A percentile compares a stretch with the other conserved stretches of the same genome.
Evolutionary conservation across 352 stramenopile genomes (phyloP).

Genomic region (Peronospora farinosa): DNA sequence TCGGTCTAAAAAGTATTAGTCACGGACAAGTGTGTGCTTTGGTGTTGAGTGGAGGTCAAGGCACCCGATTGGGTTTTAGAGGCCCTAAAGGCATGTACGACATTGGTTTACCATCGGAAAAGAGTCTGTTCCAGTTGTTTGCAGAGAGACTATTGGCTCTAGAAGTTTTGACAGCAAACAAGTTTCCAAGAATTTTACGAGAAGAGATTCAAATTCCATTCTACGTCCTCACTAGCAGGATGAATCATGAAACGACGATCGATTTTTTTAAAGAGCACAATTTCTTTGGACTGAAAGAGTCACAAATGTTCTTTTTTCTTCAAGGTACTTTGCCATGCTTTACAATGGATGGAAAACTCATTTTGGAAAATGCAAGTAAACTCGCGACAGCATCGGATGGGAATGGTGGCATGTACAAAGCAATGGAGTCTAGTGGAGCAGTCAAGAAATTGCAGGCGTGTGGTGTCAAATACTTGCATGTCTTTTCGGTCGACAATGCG

Average conservation of each 20-base stretch:
- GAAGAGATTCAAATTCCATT: conserved; percentile 55
- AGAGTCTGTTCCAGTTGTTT: conserved; percentile 93
- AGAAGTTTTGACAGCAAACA: conserved; percentile 29
- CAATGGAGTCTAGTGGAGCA: conserved; percentile 83
- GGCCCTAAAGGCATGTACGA: conserved; percentile 94
- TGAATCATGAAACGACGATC: conserved; percentile 92
- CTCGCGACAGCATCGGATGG: conserved; percentile 93
- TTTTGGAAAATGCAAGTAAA: conserved; percentile 82
- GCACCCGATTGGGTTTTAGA: conserved; percentile 94
- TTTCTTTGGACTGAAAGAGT: conserved; percentile 88
- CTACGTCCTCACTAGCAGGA: conserved; percentile 96
- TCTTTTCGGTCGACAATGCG: conserved; percentile 97
- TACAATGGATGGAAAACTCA: conserved; percentile 90
- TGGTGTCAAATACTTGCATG: conserved; percentile 92
- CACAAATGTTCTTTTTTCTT: conserved; percentile 92
- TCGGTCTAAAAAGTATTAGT: conserved; percentile 76
- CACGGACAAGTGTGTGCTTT: conserved; percentile 90
- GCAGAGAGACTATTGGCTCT: conserved; percentile 87
- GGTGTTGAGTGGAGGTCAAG: conserved; percentile 92
- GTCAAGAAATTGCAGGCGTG: conserved; percentile 78
- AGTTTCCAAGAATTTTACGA: conserved; percentile 13
- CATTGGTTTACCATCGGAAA: conserved; percentile 87
- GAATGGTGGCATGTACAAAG: conserved; percentile 95
- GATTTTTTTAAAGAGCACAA: conserved; percentile 85
- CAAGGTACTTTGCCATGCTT: conserved; percentile 95